phyloP scores from a whole-genome alignment of 495 filamentous ascomycete genomes.

The Xylaria curta region DNA sequence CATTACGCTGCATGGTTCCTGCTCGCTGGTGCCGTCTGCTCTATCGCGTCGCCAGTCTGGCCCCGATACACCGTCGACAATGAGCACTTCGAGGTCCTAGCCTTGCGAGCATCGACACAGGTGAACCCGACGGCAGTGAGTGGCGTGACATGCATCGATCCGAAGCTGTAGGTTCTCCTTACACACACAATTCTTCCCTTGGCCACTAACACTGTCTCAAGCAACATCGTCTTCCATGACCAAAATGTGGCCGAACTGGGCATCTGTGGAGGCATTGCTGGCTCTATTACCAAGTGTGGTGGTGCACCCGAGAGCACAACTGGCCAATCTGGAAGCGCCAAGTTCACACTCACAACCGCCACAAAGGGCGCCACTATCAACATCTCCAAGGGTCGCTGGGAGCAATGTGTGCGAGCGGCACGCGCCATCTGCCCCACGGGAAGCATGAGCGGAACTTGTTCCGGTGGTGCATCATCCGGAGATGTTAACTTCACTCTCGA shows the following conservation, averaged over 20 bases:
- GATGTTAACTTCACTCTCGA: constrained; percentile 56
- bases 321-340: constrained; percentile 53
- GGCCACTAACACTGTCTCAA: constrained; percentile 31
- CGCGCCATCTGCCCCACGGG: constrained; percentile 55
- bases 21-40: constrained; percentile 15
- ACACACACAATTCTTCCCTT: neutral
- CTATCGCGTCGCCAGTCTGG: constrained; percentile 33
- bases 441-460: constrained; percentile 51
- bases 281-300: constrained; percentile 50
- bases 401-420: constrained; percentile 56
- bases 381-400: constrained; percentile 59
- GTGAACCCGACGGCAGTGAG: constrained; percentile 46
- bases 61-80: constrained; percentile 37
- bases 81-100: constrained; percentile 44
- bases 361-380: constrained; percentile 51
- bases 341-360: constrained; percentile 50
- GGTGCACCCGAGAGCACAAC: constrained; percentile 46
- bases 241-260: constrained; percentile 59
- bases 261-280: constrained; percentile 61
- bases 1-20: constrained; percentile 20
- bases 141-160: constrained; percentile 45
- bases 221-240: constrained; percentile 59
- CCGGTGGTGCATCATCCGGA: constrained; percentile 55
- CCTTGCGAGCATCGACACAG: constrained; percentile 38
- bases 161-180: constrained; percentile 39